These are phyloP conservation scores for Fraxinus excelsior DNA, from an alignment of 257 asterid species.

Conservation along the genomic window DNA sequence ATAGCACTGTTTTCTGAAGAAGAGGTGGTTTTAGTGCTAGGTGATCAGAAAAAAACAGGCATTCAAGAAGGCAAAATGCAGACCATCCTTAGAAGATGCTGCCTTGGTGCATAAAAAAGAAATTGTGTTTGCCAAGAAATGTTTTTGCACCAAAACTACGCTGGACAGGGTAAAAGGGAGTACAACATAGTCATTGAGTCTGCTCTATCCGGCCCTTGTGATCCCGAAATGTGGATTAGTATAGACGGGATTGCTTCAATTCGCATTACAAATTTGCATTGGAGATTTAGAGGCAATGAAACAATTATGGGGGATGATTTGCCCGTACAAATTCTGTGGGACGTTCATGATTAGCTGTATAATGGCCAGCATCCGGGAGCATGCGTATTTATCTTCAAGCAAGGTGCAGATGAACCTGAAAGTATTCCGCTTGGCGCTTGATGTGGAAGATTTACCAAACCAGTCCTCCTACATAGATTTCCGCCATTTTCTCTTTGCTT, in stretches of 20 bases:
- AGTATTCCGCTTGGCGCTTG: constrained; percentile 1
- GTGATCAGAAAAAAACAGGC: constrained; percentile 74
- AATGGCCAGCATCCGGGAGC: constrained; percentile 39
- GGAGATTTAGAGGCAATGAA: constrained; percentile 93
- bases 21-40: constrained; percentile 59
- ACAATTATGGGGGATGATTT: constrained; percentile 55
- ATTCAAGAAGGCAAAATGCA: constrained; percentile 49
- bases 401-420: constrained; percentile 31
- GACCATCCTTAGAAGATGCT: constrained; percentile 48
- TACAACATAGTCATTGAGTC: constrained; percentile 67
- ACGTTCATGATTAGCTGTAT: constrained; percentile 86
- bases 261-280: constrained; percentile 65
- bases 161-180: constrained; percentile 65
- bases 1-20: constrained; percentile 65
- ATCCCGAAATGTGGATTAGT: constrained; percentile 87
- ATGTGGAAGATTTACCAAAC: constrained; percentile 16
- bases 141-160: constrained; percentile 65
- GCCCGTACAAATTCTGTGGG: constrained; percentile 75
- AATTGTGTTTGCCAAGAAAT: constrained; percentile 65
- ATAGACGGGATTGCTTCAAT: constrained; percentile 66
- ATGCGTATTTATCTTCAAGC: constrained; percentile 69
- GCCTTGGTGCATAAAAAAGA: constrained; percentile 70
- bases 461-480: constrained; percentile 38
- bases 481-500: constrained; percentile 79
- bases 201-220: constrained; percentile 44